Evolutionary conservation across 116 monocot genomes (phyloP).

Genomic region (Zostera marina): DNA sequence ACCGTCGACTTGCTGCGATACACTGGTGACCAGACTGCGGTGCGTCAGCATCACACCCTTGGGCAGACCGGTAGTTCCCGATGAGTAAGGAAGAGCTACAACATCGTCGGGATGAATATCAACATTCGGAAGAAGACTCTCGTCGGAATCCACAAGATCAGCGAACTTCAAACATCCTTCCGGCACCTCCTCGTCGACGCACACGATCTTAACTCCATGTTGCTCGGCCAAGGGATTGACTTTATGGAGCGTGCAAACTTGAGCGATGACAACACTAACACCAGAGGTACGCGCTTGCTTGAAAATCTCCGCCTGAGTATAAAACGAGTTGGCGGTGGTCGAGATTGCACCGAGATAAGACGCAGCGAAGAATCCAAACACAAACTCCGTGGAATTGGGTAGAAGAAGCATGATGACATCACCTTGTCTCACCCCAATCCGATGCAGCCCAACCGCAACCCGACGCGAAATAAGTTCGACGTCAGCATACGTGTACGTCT

Average conservation of each 20-base stretch:
- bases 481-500: constrained; percentile 19
- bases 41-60: constrained; percentile 55
- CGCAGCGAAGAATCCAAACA: constrained; percentile 31
- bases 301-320: constrained; percentile 27
- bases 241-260: constrained; percentile 19
- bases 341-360: constrained; percentile 26
- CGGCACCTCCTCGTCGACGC: constrained; percentile 10
- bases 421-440: constrained; percentile 15
- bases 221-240: constrained; percentile 15
- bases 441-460: constrained; percentile 17
- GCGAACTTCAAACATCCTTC: constrained; percentile 29
- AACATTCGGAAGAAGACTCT: constrained; percentile 10
- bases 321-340: constrained; percentile 50
- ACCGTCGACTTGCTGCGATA: constrained; percentile 44
- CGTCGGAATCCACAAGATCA: constrained; percentile 14
- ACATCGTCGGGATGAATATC: constrained; percentile 30
- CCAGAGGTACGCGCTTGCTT: constrained; percentile 21
- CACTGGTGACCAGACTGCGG: constrained; percentile 29
- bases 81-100: constrained; percentile 45
- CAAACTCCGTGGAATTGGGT: constrained; percentile 34
- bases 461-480: constrained; percentile 19
- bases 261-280: constrained; percentile 21
- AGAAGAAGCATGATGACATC: constrained; percentile 34
- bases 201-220: constrained; percentile 14
- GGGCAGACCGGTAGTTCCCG: constrained; percentile 47